Percentiles rank a stretch among this genome's conserved stretches.
These are phyloP conservation scores for Achlya hypogyna DNA, from an alignment of 352 stramenopile genomes.

Conservation along the genomic window DNA sequence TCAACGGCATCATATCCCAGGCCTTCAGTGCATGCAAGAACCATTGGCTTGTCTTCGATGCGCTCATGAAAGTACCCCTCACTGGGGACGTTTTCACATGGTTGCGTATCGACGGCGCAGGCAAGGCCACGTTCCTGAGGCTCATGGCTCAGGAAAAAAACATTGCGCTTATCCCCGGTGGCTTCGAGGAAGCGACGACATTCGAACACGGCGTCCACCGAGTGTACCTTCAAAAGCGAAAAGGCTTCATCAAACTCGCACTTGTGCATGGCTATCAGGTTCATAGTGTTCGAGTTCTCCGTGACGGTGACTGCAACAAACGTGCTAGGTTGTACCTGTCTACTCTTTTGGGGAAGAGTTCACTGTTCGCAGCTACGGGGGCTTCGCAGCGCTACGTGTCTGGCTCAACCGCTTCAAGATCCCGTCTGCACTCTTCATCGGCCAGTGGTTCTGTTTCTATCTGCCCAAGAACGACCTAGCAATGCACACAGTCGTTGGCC, in stretches of 20 bases:
- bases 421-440: constrained; percentile 67
- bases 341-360: constrained; percentile 90
- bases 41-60: constrained; percentile 52
- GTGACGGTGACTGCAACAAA: too few relatives aligned
- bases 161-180: constrained; percentile 80
- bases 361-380: constrained; percentile 78
- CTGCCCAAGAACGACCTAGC: constrained; percentile 68
- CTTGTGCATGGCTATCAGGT: constrained; percentile 85
- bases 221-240: constrained; percentile 83
- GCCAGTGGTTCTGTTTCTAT: constrained; percentile 59
- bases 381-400: constrained; percentile 59
- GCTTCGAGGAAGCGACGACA: constrained; percentile 91
- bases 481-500: constrained; percentile 84
- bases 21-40: constrained; percentile 36
- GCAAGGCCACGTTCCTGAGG: constrained; percentile 34
- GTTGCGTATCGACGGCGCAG: constrained; percentile 46
- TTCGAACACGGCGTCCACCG: constrained; percentile 69
- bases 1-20: constrained; percentile 45
- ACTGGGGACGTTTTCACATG: constrained; percentile 55
- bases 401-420: constrained; percentile 74
- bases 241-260: constrained; percentile 90
- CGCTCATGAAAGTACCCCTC: constrained; percentile 54
- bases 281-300: neutral
- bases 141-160: constrained; percentile 50
- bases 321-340: constrained; percentile 48